A percentile compares a stretch with the other conserved stretches of the same genome.
phyloP scores from a whole-genome alignment of 2,329 filamentous ascomycete species.

The Beauveria sp. region DNA sequence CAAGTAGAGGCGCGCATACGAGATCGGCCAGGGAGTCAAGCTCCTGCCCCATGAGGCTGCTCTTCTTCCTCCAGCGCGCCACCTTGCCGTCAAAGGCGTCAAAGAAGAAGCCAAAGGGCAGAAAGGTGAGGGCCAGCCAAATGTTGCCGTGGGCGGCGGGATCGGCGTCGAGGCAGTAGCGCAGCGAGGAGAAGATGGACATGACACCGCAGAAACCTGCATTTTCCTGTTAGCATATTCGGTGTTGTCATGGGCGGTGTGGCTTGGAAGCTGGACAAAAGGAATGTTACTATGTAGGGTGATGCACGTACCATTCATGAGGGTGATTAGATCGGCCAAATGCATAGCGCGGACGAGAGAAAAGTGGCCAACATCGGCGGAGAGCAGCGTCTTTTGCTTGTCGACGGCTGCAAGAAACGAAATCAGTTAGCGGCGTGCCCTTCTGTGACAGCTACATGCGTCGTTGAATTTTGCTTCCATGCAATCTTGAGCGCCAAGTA shows the following conservation, averaged over 20 bases:
- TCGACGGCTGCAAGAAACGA: conserved; percentile 45
- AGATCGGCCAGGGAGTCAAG: conserved; percentile 91
- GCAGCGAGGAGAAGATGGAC: conserved; percentile 91
- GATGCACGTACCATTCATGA: conserved; percentile 57
- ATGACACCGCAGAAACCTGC: conserved; percentile 77
- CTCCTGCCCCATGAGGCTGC: conserved; percentile 95
- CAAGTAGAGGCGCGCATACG: conserved; percentile 44
- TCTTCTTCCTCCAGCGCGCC: conserved; percentile 93
- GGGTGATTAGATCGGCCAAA: conserved; percentile 75
- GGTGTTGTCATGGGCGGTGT: neutral
- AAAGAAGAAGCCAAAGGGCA: conserved; percentile 92
- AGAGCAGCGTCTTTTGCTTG: conserved; percentile 69
- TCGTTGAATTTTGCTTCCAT: neutral
- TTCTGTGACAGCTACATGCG: neutral
- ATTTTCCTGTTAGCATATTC: neutral
- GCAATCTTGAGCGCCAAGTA: neutral
- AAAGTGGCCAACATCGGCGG: conserved; percentile 65
- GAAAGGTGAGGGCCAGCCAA: conserved; percentile 76
- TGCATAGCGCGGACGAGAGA: conserved; percentile 62
- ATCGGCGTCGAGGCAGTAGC: conserved; percentile 71
- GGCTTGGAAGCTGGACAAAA: neutral
- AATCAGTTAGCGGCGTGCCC: neutral
- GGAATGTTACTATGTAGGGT: too few relatives aligned
- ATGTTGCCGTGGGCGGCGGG: conserved; percentile 59
- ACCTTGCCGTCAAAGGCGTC: conserved; percentile 98